A percentile compares a stretch with the other conserved stretches of the same genome.
These are phyloP conservation scores for Rhodotorula sp. DNA, from an alignment of 1,284 basidiomycete genomes.

Conservation along the genomic window DNA sequence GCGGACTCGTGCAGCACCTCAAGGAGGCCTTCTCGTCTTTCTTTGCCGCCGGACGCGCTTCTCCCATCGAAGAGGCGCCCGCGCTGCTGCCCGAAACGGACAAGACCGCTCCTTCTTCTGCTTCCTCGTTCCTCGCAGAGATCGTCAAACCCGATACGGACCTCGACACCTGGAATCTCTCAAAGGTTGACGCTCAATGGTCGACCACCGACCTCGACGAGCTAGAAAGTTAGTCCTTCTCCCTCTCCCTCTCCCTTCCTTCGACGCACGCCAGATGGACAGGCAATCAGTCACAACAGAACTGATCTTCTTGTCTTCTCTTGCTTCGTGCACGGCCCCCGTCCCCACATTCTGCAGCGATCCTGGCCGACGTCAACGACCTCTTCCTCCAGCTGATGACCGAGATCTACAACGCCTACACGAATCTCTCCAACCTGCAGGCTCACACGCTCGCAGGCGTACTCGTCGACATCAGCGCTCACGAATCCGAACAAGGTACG, in stretches of 20 bases:
- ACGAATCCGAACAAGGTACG: constrained; percentile 6
- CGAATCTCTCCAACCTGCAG: neutral
- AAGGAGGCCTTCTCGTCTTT: neutral
- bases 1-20: neutral
- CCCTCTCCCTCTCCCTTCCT: no score
- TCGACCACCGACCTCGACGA: neutral
- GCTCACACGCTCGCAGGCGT: neutral
- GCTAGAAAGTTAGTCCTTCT: neutral
- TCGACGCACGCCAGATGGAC: no score
- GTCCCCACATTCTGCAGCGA: neutral
- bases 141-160: neutral
- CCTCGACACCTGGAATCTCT: neutral
- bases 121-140: neutral
- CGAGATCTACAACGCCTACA: neutral
- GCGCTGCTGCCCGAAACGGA: neutral
- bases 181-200: neutral
- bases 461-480: neutral
- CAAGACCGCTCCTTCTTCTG: neutral
- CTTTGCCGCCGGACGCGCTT: neutral
- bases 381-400: neutral
- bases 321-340: neutral
- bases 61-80: neutral
- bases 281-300: neutral
- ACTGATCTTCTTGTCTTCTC: neutral
- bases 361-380: neutral